phyloP scores from a whole-genome alignment of 2,329 filamentous ascomycete species.

The Aspergillus luchuensis region DNA sequence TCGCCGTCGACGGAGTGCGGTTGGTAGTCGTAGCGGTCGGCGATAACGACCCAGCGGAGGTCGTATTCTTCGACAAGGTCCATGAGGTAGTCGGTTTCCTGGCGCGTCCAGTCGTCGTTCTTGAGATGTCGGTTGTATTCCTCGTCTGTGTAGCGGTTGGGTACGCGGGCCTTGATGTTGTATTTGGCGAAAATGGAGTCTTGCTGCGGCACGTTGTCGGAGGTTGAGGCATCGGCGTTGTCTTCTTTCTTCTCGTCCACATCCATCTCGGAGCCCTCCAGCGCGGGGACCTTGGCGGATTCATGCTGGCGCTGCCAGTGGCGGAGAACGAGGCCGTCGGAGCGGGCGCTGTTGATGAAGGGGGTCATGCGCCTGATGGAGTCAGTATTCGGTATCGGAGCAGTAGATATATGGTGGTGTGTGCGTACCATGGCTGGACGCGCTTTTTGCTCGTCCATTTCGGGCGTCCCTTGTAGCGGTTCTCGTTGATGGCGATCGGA shows the following conservation, averaged over 20 bases:
- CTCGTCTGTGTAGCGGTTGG: slow-evolving; percentile 76
- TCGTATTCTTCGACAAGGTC: slow-evolving; percentile 74
- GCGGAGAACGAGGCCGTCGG: slow-evolving; percentile 68
- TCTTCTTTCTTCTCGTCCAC: slow-evolving; percentile 43
- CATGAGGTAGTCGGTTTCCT: slow-evolving; percentile 92
- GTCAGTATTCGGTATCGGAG: not conserved
- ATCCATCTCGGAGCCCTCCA: slow-evolving; percentile 43
- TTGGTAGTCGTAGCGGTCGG: slow-evolving; percentile 82
- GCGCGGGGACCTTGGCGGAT: slow-evolving; percentile 38
- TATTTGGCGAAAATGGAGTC: slow-evolving; percentile 76
- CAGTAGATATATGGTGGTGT: not conserved
- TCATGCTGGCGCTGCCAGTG: slow-evolving; percentile 77
- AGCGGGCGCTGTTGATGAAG: slow-evolving; percentile 77
- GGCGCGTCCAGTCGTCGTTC: slow-evolving; percentile 79
- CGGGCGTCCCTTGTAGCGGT: slow-evolving; percentile 54
- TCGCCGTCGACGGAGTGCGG: slow-evolving; percentile 31
- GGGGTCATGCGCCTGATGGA: slow-evolving; percentile 64
- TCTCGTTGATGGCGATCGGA: slow-evolving; percentile 55
- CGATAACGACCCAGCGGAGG: slow-evolving; percentile 86
- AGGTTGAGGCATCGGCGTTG: slow-evolving; percentile 26
- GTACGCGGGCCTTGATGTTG: slow-evolving; percentile 77
- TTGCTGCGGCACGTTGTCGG: slow-evolving; percentile 40
- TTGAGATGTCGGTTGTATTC: slow-evolving; percentile 78
- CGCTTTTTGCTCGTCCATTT: slow-evolving; percentile 50
- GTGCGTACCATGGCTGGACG: slow-evolving; percentile 48